Evolutionary conservation across 2,329 filamentous ascomycete genomes (phyloP), one percentile per base, ranked within the genome.

Genomic region (Fusarium goolgardi): DNA sequence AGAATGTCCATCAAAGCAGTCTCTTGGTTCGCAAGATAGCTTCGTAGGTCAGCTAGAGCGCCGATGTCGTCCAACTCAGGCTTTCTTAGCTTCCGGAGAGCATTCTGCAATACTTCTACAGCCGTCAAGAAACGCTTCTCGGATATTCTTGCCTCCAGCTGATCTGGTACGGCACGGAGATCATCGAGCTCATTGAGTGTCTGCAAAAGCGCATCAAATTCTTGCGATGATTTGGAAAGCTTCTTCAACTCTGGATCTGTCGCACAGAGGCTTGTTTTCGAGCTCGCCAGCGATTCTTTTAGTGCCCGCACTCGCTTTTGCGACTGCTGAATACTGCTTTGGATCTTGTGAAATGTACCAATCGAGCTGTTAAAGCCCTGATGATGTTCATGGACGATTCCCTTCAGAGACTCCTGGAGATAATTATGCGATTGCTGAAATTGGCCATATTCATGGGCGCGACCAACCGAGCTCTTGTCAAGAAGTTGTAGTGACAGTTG

Each of bases 281-380:
- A 91, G 55, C 89, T 86, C 16, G 90, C 86, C 59, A 99, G 83
- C n/a, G 93, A 93, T 59, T 94, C 89, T 78, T 95, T 96, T 65
- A 99, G 83, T 15, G 85, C 83, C 60, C 95, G 89, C 55, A 99
- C 93, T 63, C 93, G 89, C 74, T 90, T 90, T 79, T 99, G 96
- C 18, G 94, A 97, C 51, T 88, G 85, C 73, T 95, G 92, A 69
- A 99, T 96, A 79, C 93, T 97, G 53, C 90, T 89, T 78, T 99
- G 96, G 65, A 99, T 99, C 80, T 97, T 97, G 83, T 99, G 96
- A 76, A 98, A 99, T 21, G 95, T 98, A 78, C 95, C 96, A 67
- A 99, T 98, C 51, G 95, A 97, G 79, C 93, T 97, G 81, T 98
- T 99, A 85, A 99, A 99, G 46, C 96, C 96, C 79, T 99, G 96